Evolutionary conservation across 495 filamentous ascomycete species (phyloP), one percentile per base, ranked within the genome.

Genomic region (Penicillium cataractarum): DNA sequence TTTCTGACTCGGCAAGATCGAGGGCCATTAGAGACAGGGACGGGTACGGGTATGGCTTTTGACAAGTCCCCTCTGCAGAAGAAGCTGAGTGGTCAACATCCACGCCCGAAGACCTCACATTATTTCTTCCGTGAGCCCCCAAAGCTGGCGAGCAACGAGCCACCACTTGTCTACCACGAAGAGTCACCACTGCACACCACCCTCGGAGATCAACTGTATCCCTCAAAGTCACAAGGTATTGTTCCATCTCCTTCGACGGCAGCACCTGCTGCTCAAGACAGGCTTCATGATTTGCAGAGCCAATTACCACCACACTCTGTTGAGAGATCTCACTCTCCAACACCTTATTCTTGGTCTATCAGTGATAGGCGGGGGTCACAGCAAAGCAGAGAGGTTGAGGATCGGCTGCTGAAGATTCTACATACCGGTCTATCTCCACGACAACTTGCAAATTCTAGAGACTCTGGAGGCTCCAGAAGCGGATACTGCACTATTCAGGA

Each of bases 1-100:
- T 91, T 92, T 65, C 80, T 90, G 12, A 70, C 75, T 39, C 46
- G 24, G 70, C 75, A 57, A 70, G 65, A 64, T 66, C 67, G 40
- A 39, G n/a, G 21, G n/a, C 19, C 26, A 12, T 5, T 12, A 40
- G 53, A 10, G 29, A 19, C 22, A 1, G 26, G 24, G 1, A 29
- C 40, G 2, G 19, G 42, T 10, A 24, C 9, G 8, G 42, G 6
- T 12, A 46, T 12, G 21, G n/a, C 3, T 46, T 24, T 46, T 13
- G 42, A 24, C 8, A 12, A 46, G 21, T 46, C 42, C 24, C 42
- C 42, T 21, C 24, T 37, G 31, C 13, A 24, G 31, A 39, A 19
- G 13, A 17, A 59, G 24, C 21, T 6, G 9, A 7, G 15, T 15
- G 48, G 12, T 13, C 8, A 54, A 37, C 51, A 7, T 33, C 4